Percentiles rank a stretch among this genome's conserved stretches.
These are phyloP conservation scores for Daedaleopsis nitida DNA, from an alignment of 768 basidiomycete genomes.

Conservation along the genomic window DNA sequence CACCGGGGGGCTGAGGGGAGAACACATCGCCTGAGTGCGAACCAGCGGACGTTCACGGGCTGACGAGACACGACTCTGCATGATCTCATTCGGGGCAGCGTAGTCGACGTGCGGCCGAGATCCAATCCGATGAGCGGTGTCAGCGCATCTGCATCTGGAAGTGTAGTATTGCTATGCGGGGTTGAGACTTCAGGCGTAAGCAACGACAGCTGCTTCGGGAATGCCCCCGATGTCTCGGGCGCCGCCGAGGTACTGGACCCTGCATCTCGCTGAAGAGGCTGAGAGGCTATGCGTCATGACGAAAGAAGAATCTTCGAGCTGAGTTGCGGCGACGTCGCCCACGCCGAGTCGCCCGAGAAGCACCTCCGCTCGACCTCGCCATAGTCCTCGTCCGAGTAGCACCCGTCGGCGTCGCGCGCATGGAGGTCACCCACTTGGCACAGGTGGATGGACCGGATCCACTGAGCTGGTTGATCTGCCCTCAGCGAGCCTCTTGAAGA, in stretches of 20 bases:
- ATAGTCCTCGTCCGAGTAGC: constrained; percentile 40
- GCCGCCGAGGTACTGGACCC: neutral
- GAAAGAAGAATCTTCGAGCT: constrained; percentile 12
- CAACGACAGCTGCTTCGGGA: constrained; percentile 21
- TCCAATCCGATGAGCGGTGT: constrained; percentile 33
- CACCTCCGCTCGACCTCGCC: constrained; percentile 25
- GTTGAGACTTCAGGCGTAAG: constrained; percentile 29
- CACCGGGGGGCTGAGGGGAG: constrained; percentile 8
- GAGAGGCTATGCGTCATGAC: constrained; percentile 9
- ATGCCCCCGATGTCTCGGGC: constrained; percentile 13
- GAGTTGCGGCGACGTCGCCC: constrained; percentile 13
- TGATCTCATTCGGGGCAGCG: constrained; percentile 66
- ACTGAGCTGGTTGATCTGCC: constrained; percentile 81
- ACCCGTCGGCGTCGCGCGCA: constrained; percentile 27
- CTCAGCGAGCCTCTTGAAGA: constrained; percentile 79
- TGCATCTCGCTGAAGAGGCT: neutral
- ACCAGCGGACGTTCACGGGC: constrained; percentile 37
- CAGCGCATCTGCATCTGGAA: constrained; percentile 14
- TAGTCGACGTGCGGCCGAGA: constrained; percentile 59
- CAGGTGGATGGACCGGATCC: constrained; percentile 74
- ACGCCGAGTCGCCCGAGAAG: constrained; percentile 11
- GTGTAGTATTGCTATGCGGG: constrained; percentile 15
- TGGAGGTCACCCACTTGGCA: constrained; percentile 67
- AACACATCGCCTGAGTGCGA: constrained; percentile 24
- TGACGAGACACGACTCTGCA: constrained; percentile 56